These are phyloP conservation scores for Eustoma russellianum DNA, from an alignment of 257 asterid species.

Conservation along the genomic window DNA sequence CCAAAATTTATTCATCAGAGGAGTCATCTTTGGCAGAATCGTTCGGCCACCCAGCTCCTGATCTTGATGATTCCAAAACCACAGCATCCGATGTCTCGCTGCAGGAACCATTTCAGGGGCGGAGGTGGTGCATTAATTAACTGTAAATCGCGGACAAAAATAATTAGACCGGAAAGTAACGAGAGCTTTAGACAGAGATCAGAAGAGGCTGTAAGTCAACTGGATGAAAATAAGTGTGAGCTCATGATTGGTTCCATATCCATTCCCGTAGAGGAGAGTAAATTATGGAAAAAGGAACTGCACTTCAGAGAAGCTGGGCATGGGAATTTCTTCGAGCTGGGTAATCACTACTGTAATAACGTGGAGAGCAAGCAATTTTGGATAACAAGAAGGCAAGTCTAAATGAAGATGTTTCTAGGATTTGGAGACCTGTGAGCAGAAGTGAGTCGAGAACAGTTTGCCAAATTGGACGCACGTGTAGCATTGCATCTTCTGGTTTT, in stretches of 20 bases:
- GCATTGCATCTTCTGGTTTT: too few relatives aligned
- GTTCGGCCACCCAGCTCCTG: constrained; percentile 32
- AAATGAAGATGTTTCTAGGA: constrained; percentile 28
- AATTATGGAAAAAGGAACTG: constrained; percentile 20
- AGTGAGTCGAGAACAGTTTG: constrained; percentile 27
- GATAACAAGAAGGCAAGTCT: constrained; percentile 28
- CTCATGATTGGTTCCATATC: constrained; percentile 81
- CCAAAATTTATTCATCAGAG: constrained; percentile 31
- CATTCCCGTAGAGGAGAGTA: constrained; percentile 32
- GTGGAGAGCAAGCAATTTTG: constrained; percentile 22
- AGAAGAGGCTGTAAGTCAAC: constrained; percentile 26
- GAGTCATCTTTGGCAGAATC: constrained; percentile 37
- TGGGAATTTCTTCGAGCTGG: constrained; percentile 20
- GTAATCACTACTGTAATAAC: constrained; percentile 24
- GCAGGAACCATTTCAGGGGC: constrained; percentile 37
- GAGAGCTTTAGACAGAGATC: constrained; percentile 22
- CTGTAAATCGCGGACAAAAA: constrained; percentile 71
- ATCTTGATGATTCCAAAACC: constrained; percentile 24
- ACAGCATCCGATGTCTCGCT: constrained; percentile 19
- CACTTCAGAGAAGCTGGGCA: constrained; percentile 13
- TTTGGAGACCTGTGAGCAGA: constrained; percentile 47
- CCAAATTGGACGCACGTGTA: too few relatives aligned
- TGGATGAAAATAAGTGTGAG: constrained; percentile 38
- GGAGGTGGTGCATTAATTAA: constrained; percentile 23
- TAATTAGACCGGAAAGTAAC: constrained; percentile 34